Base-by-base conservation (phyloP, 2,329 filamentous ascomycete species). In the Gaeumannomyces sp. region DNA sequence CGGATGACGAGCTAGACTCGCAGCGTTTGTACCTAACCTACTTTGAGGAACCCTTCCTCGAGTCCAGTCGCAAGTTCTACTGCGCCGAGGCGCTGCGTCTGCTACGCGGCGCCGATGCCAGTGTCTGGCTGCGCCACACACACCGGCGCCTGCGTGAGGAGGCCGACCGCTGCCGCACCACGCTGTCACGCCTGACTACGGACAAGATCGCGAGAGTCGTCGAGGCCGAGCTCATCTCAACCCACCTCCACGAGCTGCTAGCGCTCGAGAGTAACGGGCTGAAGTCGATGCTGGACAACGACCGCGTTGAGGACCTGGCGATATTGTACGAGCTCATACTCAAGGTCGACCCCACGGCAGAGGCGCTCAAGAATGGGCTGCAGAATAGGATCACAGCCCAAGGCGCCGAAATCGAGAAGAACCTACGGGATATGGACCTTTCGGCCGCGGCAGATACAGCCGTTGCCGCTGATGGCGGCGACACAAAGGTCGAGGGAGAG, bases 241-340 rank as follows among this genome's bases (percentile, higher is more conserved):
- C 86, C 59, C 91, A 95, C 69, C 85, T 98, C 65, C 80, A 85
- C 28, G 92, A 96, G 22, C 89, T 99, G 64, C 83, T 98, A 66
- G 86, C 88, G 61, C 87, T 97, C 76, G 92, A 97, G 70, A 85
- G 85, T 7, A 97, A 89, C 67, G 95, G 95, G 0, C 83, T 97
- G 58, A 87, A 85, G 68, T 88, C 88, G 73, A 98, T 99, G 94
- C 87, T 98, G 62, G 91, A 97, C 75, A 93, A 97, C 71, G 90
- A 97, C 75, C 87, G 89, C 68, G 71, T 90, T 45, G 86, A 90
- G 4, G 93, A 96, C 71, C 80, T 99, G 13, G 81, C 83, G n/a
- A 88, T 93, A 62, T 80, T 98, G 4, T 98, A 95, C 75, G 83
- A 87, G 25, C 83, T 98, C 3, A 89, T 96, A 64, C 80, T 85